These are phyloP conservation scores for Trichoderma hamatum DNA, from an alignment of 2,329 filamentous ascomycete genomes.

Conservation along the genomic window DNA sequence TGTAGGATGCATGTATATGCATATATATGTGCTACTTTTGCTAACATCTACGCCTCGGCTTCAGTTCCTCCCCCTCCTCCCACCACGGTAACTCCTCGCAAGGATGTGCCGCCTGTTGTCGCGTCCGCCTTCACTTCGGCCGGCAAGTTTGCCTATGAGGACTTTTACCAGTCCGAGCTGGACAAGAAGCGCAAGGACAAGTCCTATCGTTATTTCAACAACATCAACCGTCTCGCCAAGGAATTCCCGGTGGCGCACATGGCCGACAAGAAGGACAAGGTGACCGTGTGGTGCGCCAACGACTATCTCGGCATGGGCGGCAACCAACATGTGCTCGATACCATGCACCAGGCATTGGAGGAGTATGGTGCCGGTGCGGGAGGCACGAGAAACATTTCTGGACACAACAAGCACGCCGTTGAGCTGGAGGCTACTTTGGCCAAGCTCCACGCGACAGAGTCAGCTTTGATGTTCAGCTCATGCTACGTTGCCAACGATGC, in stretches of 20 bases:
- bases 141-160: slow-evolving; percentile 84
- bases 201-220: slow-evolving; percentile 99
- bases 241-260: slow-evolving; percentile 96
- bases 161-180: slow-evolving; percentile 83
- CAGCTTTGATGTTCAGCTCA: slow-evolving; percentile 91
- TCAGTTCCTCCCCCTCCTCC: slow-evolving; percentile 33
- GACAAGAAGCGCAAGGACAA: slow-evolving; percentile 99
- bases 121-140: slow-evolving; percentile 33
- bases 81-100: slow-evolving; percentile 25
- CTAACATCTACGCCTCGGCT: not conserved
- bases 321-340: slow-evolving; percentile 81
- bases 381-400: slow-evolving; percentile 95
- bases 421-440: slow-evolving; percentile 80
- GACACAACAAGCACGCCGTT: slow-evolving; percentile 94
- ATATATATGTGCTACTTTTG: not conserved
- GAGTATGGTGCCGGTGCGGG: slow-evolving; percentile 94
- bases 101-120: slow-evolving; percentile 28
- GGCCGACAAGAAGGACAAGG: slow-evolving; percentile 76
- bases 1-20: not conserved
- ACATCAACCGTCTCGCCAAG: slow-evolving; percentile 97
- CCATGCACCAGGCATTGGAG: slow-evolving; percentile 94
- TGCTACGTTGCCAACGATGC: slow-evolving; percentile 99
- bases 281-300: slow-evolving; percentile 99
- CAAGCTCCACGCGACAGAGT: slow-evolving; percentile 87
- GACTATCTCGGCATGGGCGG: slow-evolving; percentile 98